phyloP scores from a whole-genome alignment of 2,329 filamentous ascomycete genomes.

The Epichloe bromicola region DNA sequence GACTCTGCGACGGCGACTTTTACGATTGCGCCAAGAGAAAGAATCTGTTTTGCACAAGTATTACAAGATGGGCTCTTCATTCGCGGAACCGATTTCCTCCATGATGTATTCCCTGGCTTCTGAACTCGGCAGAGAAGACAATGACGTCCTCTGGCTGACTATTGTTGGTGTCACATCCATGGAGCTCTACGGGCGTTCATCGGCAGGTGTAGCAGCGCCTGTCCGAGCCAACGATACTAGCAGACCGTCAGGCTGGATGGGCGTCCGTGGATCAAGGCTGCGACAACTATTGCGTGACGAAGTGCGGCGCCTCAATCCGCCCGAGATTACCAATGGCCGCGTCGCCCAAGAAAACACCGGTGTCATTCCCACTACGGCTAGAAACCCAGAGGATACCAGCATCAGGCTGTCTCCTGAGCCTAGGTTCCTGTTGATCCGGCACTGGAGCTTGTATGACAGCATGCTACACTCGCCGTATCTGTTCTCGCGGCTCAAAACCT shows the following conservation, averaged over 20 bases:
- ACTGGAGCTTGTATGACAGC: slow-evolving; percentile 96
- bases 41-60: slow-evolving; percentile 67
- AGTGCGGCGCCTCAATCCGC: slow-evolving; percentile 83
- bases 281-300: slow-evolving; percentile 82
- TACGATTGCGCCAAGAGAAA: slow-evolving; percentile 65
- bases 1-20: slow-evolving; percentile 56
- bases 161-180: slow-evolving; percentile 93
- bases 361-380: slow-evolving; percentile 79
- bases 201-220: slow-evolving; percentile 58
- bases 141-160: slow-evolving; percentile 86
- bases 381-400: slow-evolving; percentile 79
- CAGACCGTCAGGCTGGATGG: slow-evolving; percentile 60
- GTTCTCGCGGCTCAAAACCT: slow-evolving; percentile 81
- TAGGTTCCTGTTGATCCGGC: slow-evolving; percentile 78
- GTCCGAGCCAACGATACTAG: slow-evolving; percentile 41
- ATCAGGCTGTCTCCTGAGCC: slow-evolving; percentile 91
- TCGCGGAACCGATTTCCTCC: slow-evolving; percentile 88
- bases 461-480: slow-evolving; percentile 97
- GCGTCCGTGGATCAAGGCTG: slow-evolving; percentile 69
- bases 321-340: slow-evolving; percentile 49
- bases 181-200: slow-evolving; percentile 79
- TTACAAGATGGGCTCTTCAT: slow-evolving; percentile 77
- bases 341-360: slow-evolving; percentile 55
- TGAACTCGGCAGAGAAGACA: slow-evolving; percentile 90
- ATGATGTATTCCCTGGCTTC: slow-evolving; percentile 91